Evolutionary conservation across 352 stramenopile species (phyloP).

Genomic region (Phytopythium cucurbitacearum): DNA sequence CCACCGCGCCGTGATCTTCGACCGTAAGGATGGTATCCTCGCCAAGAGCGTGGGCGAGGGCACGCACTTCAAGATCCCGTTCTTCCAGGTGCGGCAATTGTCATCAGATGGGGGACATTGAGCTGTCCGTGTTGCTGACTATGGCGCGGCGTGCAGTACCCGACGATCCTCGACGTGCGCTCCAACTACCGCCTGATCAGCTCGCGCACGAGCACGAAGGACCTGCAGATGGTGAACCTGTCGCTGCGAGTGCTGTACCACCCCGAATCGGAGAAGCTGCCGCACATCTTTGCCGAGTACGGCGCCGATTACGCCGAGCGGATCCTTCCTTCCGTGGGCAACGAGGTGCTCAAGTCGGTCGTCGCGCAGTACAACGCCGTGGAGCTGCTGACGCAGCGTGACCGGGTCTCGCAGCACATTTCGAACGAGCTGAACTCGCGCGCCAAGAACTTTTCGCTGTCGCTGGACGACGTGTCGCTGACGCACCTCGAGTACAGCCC

Average conservation of each 20-base stretch:
- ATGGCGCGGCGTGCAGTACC: slow-evolving; percentile 61
- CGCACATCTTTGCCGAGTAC: slow-evolving; percentile 97
- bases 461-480: slow-evolving; percentile 99
- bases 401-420: slow-evolving; percentile 97
- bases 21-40: slow-evolving; percentile 97
- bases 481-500: slow-evolving; percentile 98
- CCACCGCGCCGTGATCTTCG: slow-evolving; percentile 99
- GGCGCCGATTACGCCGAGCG: slow-evolving; percentile 98
- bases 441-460: slow-evolving; percentile 96
- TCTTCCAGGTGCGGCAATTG: slow-evolving; percentile 69
- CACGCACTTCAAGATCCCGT: slow-evolving; percentile 99
- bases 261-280: slow-evolving; percentile 93
- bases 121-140: slow-evolving; percentile 14
- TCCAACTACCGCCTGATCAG: slow-evolving; percentile 97
- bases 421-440: slow-evolving; percentile 95
- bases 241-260: slow-evolving; percentile 95
- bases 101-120: slow-evolving; percentile 1
- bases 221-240: slow-evolving; percentile 99
- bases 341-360: slow-evolving; percentile 93
- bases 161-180: slow-evolving; percentile 98
- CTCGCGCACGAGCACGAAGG: slow-evolving; percentile 96
- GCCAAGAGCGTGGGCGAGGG: slow-evolving; percentile 95
- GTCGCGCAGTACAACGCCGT: slow-evolving; percentile 99
- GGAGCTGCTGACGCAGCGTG: slow-evolving; percentile 98
- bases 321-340: slow-evolving; percentile 98